Base-by-base conservation (phyloP, 805 yeast species). In the Saccharomyces jurei region DNA sequence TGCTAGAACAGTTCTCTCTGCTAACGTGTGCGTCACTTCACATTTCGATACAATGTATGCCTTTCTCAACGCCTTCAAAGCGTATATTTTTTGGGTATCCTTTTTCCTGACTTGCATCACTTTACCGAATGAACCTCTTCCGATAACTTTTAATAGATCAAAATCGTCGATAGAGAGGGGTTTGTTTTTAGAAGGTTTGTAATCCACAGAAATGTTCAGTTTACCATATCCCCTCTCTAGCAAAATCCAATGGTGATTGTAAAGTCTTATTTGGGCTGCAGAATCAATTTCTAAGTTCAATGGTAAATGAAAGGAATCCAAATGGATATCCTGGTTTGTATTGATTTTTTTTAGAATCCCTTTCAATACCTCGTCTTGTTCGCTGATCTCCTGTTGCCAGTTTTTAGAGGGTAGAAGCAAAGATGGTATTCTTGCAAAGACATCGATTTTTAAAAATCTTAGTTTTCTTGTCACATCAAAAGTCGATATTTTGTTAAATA, bases 101-200 rank as follows among this genome's bases (percentile, higher is more conserved):
- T 87, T 88, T 72, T 92, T 92, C 58, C 89, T 83, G 48, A 92
- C 98, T 71, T 92, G 98, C 97, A 92, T 92, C 52, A 92, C 98
- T 72, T 92, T 92, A 51, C 98, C 98, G 69, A 92, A 92, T 13
- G 97, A 89, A 3, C 98, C 98, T 70, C 92, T 92, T 41, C 98
- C 98, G 53, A 92, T 89, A 30, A 92, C 98, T 71, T 92, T 92
- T 61, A 92, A 78, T 50, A 92, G 74, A 63, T 89, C 96, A 72
- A 92, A 91, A 65, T 91, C 96, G 54, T 89, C 96, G 60, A 92
- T 89, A 1, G 89, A 77, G 48, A 92, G 75, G 50, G 86, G 85
- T 58, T 83, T 81, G 67, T 79, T 81, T 58, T 71, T 78, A 54
- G 79, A 75, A 27, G 89, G 85, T 68, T 82, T 83, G 72, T 81